Evolutionary conservation across 1,284 basidiomycete genomes (phyloP).

Genomic region (Irpex rosettiformis): DNA sequence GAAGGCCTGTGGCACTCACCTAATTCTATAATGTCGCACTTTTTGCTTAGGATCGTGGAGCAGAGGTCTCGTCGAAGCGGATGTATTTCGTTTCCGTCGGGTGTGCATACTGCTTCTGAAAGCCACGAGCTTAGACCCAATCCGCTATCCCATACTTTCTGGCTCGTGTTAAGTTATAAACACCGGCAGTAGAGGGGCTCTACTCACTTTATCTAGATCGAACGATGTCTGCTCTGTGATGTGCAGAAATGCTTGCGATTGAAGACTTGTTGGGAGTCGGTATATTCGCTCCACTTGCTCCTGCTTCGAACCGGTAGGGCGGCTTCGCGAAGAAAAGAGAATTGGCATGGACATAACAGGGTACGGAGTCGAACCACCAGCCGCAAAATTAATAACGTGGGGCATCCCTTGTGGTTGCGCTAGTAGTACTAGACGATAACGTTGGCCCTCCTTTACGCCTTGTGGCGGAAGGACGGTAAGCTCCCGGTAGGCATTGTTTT

Average conservation of each 20-base stretch:
- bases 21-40: slow-evolving; percentile 56
- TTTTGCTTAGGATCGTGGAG: slow-evolving; percentile 35
- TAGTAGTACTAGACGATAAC: slow-evolving; percentile 63
- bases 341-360: slow-evolving; percentile 68
- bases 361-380: slow-evolving; percentile 42
- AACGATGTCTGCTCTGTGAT: slow-evolving; percentile 81
- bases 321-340: slow-evolving; percentile 35
- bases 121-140: slow-evolving; percentile 80
- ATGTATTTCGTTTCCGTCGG: slow-evolving; percentile 8
- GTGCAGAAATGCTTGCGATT: slow-evolving; percentile 33
- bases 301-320: slow-evolving; percentile 48
- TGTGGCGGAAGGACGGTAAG: slow-evolving; percentile 62
- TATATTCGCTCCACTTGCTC: slow-evolving; percentile 67
- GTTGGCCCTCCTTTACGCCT: slow-evolving; percentile 45
- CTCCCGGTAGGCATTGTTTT: slow-evolving; percentile 67
- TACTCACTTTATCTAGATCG: slow-evolving; percentile 82
- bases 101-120: slow-evolving; percentile 32
- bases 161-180: slow-evolving; percentile 17
- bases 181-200: neutral
- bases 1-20: too few relatives aligned
- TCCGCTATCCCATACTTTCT: slow-evolving; percentile 95
- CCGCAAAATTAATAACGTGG: slow-evolving; percentile 28
- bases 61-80: neutral
- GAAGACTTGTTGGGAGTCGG: slow-evolving; percentile 28
- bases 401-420: slow-evolving; percentile 27